Base-by-base conservation (phyloP, 768 basidiomycete genomes). In the Xerocomellus amylosporus region DNA sequence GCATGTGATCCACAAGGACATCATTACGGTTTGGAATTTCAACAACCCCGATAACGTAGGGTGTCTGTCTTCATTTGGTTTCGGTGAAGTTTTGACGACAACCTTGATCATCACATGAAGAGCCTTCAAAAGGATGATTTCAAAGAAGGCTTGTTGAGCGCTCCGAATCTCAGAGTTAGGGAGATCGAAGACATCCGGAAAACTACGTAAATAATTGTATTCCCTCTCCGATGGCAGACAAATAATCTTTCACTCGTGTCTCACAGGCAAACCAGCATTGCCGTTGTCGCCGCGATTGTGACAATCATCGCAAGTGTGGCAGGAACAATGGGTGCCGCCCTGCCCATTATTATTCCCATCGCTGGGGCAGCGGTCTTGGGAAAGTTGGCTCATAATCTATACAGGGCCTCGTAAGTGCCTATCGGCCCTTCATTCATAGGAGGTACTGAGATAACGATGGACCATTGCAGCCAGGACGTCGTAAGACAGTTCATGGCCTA, bases 401-500 rank as follows among this genome's bases (percentile, higher is more conserved):
- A 45, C 26, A 44, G 14, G 12, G n/a, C 42, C 2, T 28, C 42
- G 43, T 45, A 44, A 26, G 51, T 20, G n/a, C 34, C 14, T 15
- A 15, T 15, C 7, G 34, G 5, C 6, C 30, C 4, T 20, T 13
- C n/a, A 33, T 33, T 20, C 31, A 12, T 8, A 3, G 8, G 15
- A 31, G n/a, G 7, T 33, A 9, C 7, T 14, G 7, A 30, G 9
- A 13, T 31, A 3, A 14, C 5, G 7, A 2, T 20, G 19, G 12
- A 5, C 14, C 15, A 3, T 43, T 43, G 15, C 26, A 52, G 43
- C 26, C 43, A 30, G 2, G 24, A 26, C 12, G 17, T 15, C 17
- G 42, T 51, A 24, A 26, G 12, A 28, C 24, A 19, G 26, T 13
- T 61, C 24, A 61, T 61, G 52, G 49, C 26, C 24, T 61, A 50